Conservation (phyloP, 163 green algal species). For the Chlorella variabilis region DNA sequence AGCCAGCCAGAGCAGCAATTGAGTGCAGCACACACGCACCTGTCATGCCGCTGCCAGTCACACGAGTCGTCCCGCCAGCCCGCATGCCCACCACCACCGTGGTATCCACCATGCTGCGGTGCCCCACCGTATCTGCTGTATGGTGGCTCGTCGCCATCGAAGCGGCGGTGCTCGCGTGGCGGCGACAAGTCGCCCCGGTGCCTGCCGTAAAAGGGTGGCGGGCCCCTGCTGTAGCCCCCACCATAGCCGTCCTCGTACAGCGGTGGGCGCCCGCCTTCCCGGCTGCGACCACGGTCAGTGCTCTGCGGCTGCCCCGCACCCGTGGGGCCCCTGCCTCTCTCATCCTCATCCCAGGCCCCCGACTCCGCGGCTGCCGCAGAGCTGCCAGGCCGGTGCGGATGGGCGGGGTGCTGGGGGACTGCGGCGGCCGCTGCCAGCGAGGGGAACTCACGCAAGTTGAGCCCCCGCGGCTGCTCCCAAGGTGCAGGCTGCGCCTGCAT, state of each 20-base stretch:
- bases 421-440: conserved; percentile 16
- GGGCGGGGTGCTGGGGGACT: background rate
- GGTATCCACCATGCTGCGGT: background rate
- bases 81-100: background rate
- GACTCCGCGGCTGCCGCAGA: background rate
- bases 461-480: conserved; percentile 14
- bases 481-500: background rate
- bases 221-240: conserved; percentile 10
- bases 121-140: background rate
- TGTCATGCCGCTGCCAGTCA: conserved; percentile 17
- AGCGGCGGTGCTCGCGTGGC: background rate
- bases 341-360: conserved; percentile 41
- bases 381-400: background rate
- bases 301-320: background rate
- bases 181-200: conserved; percentile 3
- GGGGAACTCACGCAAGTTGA: conserved; percentile 42
- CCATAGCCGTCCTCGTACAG: conserved; percentile 10
- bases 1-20: background rate
- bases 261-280: background rate
- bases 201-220: conserved; percentile 1
- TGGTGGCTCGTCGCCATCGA: background rate
- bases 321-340: conserved; percentile 3
- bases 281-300: background rate
- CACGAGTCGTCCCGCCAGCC: background rate
- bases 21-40: too few species aligned